These are phyloP conservation scores for Vaccinium macrocarpon DNA, from an alignment of 148 eudicot genomes.

Conservation along the genomic window DNA sequence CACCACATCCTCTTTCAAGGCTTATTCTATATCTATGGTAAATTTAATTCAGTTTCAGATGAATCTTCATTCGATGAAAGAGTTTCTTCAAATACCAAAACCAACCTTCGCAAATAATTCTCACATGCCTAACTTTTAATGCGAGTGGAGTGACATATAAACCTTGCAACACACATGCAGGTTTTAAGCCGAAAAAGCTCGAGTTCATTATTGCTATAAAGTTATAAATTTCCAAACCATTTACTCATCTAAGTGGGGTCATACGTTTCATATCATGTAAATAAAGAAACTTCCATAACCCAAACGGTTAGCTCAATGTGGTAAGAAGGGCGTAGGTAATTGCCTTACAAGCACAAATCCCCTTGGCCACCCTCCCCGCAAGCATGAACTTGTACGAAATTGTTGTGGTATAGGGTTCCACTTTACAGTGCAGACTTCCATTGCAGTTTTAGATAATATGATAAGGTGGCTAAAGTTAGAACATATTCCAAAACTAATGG, in stretches of 20 bases:
- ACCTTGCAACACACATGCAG: not conserved
- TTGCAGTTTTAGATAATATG: not conserved
- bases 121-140: not conserved
- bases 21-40: not conserved
- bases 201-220: not conserved
- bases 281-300: not conserved
- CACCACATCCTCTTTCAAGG: slow-evolving; percentile 2
- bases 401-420: not conserved
- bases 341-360: not conserved
- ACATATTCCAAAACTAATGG: not conserved
- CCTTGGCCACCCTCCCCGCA: not conserved
- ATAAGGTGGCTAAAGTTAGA: not conserved
- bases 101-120: not conserved
- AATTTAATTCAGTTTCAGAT: not conserved
- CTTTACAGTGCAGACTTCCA: not conserved
- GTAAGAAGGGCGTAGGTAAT: not conserved
- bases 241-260: not conserved
- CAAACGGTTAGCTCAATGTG: not conserved
- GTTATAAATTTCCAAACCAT: not conserved
- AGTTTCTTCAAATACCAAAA: not conserved
- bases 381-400: not conserved
- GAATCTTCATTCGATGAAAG: not conserved
- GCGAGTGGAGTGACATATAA: not conserved
- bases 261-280: not conserved
- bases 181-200: not conserved